Evolutionary conservation across 2,329 filamentous ascomycete species (phyloP).

Genomic region (Didymellaceae sp.): DNA sequence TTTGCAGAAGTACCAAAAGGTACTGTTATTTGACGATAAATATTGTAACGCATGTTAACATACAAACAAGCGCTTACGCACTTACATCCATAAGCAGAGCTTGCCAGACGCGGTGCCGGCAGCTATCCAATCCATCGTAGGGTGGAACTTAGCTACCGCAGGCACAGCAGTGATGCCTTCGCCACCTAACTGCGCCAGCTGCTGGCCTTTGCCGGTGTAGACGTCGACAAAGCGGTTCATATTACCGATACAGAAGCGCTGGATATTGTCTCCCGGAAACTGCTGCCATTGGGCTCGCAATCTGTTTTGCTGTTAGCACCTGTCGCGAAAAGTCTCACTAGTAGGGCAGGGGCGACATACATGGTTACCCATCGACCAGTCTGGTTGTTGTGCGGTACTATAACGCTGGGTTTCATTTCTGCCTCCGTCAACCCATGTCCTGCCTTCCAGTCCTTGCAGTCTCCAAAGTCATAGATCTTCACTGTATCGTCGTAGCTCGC

Average conservation of each 20-base stretch:
- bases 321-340: background rate
- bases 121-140: constrained; percentile 86
- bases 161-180: constrained; percentile 95
- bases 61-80: no score
- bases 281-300: constrained; percentile 89
- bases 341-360: constrained; percentile 47
- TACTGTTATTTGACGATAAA: no score
- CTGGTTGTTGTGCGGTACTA: constrained; percentile 90
- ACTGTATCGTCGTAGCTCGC: constrained; percentile 94
- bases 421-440: constrained; percentile 63
- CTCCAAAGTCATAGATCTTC: constrained; percentile 83
- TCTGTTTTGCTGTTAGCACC: constrained; percentile 45
- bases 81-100: constrained; percentile 84
- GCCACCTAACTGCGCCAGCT: constrained; percentile 85
- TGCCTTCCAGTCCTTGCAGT: constrained; percentile 57
- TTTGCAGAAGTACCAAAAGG: no score
- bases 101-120: constrained; percentile 93
- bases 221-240: constrained; percentile 98
- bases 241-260: constrained; percentile 91
- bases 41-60: no score
- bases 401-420: constrained; percentile 71
- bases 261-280: constrained; percentile 75
- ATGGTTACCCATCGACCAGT: constrained; percentile 94
- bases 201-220: constrained; percentile 80
- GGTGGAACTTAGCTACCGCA: constrained; percentile 89